Conservation (phyloP, 805 yeast species). For the Blastobotrys americana region DNA sequence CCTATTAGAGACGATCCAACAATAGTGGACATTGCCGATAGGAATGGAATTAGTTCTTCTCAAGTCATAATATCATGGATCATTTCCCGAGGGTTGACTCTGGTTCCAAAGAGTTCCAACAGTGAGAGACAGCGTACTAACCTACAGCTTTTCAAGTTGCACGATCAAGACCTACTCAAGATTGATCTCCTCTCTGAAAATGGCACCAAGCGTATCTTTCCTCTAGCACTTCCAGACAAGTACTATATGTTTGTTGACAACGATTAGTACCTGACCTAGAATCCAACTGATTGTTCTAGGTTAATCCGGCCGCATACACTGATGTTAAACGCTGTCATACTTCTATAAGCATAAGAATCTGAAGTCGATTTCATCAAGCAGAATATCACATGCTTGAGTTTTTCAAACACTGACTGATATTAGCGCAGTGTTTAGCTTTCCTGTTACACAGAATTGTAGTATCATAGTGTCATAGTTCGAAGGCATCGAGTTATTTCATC, state of each 20-base stretch:
- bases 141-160: conserved; percentile 34
- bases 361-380: too few species aligned
- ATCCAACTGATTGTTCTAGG: too few species aligned
- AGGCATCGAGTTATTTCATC: too few species aligned
- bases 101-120: conserved; percentile 62
- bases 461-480: too few species aligned
- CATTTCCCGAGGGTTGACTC: conserved; percentile 44
- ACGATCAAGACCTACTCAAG: conserved; percentile 33
- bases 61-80: conserved; percentile 16
- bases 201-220: not conserved
- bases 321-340: too few species aligned
- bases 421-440: too few species aligned
- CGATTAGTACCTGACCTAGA: too few species aligned
- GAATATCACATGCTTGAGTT: too few species aligned
- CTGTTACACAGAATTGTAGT: too few species aligned
- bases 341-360: too few species aligned
- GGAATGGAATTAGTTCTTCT: conserved; percentile 36
- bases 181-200: not conserved
- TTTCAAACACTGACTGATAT: too few species aligned
- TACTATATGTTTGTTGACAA: not conserved
- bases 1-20: conserved; percentile 50
- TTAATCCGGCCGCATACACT: too few species aligned
- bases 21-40: conserved; percentile 50
- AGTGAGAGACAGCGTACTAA: conserved; percentile 47
- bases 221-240: not conserved